These are phyloP conservation scores for Cercospora sp. DNA, from an alignment of 2,329 filamentous ascomycete genomes.

Conservation along the genomic window DNA sequence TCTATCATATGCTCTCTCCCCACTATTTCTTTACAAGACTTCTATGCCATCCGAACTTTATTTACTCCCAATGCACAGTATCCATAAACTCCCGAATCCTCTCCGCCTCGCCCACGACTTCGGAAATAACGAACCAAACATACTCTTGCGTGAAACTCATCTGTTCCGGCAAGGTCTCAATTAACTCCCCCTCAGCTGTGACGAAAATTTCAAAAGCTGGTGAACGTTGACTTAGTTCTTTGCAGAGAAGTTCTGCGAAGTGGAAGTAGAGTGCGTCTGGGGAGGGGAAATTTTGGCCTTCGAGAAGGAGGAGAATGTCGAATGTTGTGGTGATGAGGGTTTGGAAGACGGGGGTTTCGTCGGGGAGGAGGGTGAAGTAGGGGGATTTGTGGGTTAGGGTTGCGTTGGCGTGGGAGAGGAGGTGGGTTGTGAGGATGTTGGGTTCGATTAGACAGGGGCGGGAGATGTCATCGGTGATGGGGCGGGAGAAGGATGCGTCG, in stretches of 20 bases:
- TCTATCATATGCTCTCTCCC: neutral
- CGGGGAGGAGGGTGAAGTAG: neutral
- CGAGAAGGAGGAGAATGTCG: neutral
- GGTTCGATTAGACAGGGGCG: neutral
- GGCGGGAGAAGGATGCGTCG: neutral
- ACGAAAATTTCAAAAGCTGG: neutral
- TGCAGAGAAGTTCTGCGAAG: neutral
- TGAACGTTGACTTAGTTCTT: neutral
- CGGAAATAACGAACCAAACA: neutral
- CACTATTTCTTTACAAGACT: neutral
- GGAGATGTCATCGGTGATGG: neutral
- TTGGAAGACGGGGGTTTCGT: neutral
- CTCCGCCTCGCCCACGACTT: neutral
- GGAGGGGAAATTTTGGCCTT: neutral
- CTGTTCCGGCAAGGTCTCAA: neutral
- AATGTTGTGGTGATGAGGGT: neutral
- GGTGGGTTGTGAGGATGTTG: neutral
- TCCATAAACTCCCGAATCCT: neutral
- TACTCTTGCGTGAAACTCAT: neutral
- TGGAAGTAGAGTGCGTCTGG: neutral
- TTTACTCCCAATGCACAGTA: neutral
- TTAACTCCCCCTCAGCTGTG: neutral
- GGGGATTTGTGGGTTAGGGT: neutral
- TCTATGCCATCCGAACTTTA: neutral
- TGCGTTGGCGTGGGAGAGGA: neutral